Base-by-base conservation (phyloP, 768 basidiomycete genomes). In the Hirschioporus abietinus region DNA sequence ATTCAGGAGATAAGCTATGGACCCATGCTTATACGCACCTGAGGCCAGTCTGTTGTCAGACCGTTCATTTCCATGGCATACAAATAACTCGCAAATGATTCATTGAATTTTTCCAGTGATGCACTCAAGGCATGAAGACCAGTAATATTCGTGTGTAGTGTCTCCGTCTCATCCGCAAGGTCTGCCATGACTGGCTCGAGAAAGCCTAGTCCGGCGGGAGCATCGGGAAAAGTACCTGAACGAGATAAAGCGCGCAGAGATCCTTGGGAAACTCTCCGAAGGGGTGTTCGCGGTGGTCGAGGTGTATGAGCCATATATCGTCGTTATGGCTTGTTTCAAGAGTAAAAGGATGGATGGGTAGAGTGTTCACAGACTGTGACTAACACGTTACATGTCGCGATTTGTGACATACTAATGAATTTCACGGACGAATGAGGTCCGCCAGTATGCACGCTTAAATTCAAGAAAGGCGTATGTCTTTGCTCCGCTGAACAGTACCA, bases 51-150 rank as follows among this genome's bases (percentile, higher is more conserved):
- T 0, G 88, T 88, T n/a, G 94, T 95, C 66, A 96, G 83, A 1
- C 93, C 88, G 73, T 96, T 95, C 93, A 98, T 96, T 74, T 93
- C 90, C 87, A 96, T 89, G 25, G 89, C 87, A 74, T 95, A 96
- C 12, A 96, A 77, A 85, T 88, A 96, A 73, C 92, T 93, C 17
- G 95, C 91, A 72, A 98, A 96, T 17, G 88, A 87, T 76, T 98
- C 95, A 74, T 97, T 97, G 81, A 96, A 96, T 5, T 86, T 88
- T 17, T 86, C 84, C 64, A 98, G 82, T 23, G 92, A 88, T 60
- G 88, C 82, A 75, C 89, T 88, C 68, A 98, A 84, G 26, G 82
- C 79, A 68, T 84, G 84, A 72, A 98, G 82, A 25, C 83, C 84
- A 69, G 90, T 86, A 10, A 92, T 77, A 75, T 95, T 95, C 9